Conservation (phyloP, 257 asterid genomes). For the Nicotiana benthamiana region DNA sequence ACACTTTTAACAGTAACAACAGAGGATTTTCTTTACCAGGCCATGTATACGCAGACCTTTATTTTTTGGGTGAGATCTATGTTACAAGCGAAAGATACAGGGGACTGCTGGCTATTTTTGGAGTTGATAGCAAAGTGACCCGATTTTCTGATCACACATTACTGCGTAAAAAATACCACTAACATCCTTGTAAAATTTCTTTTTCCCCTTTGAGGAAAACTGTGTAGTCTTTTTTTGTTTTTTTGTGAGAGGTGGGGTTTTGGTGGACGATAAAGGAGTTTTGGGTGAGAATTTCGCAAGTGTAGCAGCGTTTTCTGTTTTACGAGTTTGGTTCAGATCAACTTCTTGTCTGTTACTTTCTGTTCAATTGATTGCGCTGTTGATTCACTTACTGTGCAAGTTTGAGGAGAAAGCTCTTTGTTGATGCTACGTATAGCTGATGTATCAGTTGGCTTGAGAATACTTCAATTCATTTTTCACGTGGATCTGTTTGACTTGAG, state of each 20-base stretch:
- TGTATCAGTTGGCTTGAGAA: too few relatives aligned
- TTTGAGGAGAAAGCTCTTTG: too few relatives aligned
- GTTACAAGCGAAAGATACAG: neutral
- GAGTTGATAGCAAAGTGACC: conserved; percentile 2
- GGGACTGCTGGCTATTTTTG: neutral
- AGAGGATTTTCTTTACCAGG: neutral
- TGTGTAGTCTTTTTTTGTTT: neutral
- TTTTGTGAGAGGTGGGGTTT: neutral
- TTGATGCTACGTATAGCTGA: too few relatives aligned
- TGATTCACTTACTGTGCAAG: too few relatives aligned
- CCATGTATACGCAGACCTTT: neutral
- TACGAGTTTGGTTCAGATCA: neutral
- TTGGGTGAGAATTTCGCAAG: neutral
- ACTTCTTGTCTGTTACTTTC: neutral
- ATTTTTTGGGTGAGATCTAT: neutral
- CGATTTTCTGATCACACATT: neutral
- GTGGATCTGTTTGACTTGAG: too few relatives aligned
- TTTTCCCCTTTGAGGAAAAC: neutral
- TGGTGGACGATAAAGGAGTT: neutral
- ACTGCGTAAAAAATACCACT: neutral
- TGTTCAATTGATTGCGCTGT: neutral
- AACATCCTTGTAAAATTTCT: neutral
- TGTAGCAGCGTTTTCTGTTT: neutral
- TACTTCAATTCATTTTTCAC: too few relatives aligned
- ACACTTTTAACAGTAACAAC: conserved; percentile 20